phyloP scores from a whole-genome alignment of 1,139 yeast species.

The Fermentozyma sake region DNA sequence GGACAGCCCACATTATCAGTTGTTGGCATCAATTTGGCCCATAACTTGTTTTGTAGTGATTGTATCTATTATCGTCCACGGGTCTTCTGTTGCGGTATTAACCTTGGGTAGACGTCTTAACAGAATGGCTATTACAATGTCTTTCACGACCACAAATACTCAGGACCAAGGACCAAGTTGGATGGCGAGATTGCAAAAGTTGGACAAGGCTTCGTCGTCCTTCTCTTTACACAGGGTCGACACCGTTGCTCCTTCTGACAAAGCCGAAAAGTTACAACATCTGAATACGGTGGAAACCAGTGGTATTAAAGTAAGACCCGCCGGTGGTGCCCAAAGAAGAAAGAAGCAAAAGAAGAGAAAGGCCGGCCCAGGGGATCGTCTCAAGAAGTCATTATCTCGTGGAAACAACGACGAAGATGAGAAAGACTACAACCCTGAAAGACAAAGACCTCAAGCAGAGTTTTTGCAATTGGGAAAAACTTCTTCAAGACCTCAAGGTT shows the following conservation, averaged over 20 bases:
- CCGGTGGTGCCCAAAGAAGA: conserved; percentile 67
- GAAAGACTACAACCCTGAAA: conserved; percentile 13
- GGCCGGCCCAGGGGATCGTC: conserved; percentile 17
- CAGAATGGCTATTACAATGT: conserved; percentile 89
- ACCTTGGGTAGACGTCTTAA: conserved; percentile 85
- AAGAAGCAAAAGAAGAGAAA: conserved; percentile 36
- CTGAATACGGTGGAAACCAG: conserved; percentile 49
- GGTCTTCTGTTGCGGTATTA: conserved; percentile 93
- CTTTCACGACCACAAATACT: conserved; percentile 70
- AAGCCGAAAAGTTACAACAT: conserved; percentile 15
- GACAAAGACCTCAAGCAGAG: conserved; percentile 40
- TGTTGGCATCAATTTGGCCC: conserved; percentile 85
- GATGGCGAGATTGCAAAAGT: conserved; percentile 81
- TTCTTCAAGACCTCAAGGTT: conserved; percentile 17
- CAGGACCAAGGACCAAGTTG: conserved; percentile 63
- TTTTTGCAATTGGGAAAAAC: conserved; percentile 39
- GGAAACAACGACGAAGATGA: conserved; percentile 22
- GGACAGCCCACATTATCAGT: conserved; percentile 58
- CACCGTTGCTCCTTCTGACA: conserved; percentile 28
- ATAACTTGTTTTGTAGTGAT: conserved; percentile 79
- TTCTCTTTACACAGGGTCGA: conserved; percentile 80
- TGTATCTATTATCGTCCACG: conserved; percentile 88
- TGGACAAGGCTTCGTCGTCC: conserved; percentile 68
- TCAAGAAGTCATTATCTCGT: conserved; percentile 31
- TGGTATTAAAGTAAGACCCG: conserved; percentile 69